Conservation (phyloP, 2,329 filamentous ascomycete genomes). For the Talaromyces sp. region DNA sequence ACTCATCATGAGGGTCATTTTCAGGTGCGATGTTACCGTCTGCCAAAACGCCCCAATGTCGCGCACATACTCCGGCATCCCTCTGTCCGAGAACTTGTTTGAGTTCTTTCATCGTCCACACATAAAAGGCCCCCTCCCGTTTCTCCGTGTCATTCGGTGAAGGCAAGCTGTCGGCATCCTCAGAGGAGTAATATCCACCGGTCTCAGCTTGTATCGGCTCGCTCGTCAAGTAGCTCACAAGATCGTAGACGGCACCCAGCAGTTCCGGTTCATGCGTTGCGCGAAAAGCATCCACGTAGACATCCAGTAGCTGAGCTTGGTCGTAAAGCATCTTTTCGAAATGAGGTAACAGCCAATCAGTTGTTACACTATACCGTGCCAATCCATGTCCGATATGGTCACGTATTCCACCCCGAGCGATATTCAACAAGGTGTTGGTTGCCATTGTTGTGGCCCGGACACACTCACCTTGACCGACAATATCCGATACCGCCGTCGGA, state of each 20-base stretch:
- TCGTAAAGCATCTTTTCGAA: conserved; percentile 98
- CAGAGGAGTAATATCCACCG: conserved; percentile 80
- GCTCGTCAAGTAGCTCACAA: conserved; percentile 79
- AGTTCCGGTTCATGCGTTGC: conserved; percentile 64
- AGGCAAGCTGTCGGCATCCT: conserved; percentile 81
- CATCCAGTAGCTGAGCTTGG: conserved; percentile 75
- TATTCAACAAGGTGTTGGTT: conserved; percentile 70
- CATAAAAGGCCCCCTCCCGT: conserved; percentile 86
- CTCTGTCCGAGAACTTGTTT: conserved; percentile 66
- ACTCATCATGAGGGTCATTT: conserved; percentile 87
- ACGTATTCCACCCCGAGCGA: conserved; percentile 66
- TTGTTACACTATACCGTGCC: conserved; percentile 79
- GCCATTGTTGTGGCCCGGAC: conserved; percentile 71
- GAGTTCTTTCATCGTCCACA: conserved; percentile 88
- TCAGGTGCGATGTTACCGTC: conserved; percentile 80
- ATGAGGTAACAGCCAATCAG: conserved; percentile 89
- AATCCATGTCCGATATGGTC: conserved; percentile 76
- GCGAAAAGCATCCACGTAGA: conserved; percentile 84
- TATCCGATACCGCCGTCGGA: conserved; percentile 67
- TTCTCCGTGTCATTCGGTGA: conserved; percentile 71
- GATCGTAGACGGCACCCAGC: conserved; percentile 70
- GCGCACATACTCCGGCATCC: conserved; percentile 68
- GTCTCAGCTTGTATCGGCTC: conserved; percentile 60
- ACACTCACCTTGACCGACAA: conserved; percentile 81
- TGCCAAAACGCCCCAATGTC: conserved; percentile 76